Conservation (phyloP, 129 eudicot species). For the Solidago caesia region DNA sequence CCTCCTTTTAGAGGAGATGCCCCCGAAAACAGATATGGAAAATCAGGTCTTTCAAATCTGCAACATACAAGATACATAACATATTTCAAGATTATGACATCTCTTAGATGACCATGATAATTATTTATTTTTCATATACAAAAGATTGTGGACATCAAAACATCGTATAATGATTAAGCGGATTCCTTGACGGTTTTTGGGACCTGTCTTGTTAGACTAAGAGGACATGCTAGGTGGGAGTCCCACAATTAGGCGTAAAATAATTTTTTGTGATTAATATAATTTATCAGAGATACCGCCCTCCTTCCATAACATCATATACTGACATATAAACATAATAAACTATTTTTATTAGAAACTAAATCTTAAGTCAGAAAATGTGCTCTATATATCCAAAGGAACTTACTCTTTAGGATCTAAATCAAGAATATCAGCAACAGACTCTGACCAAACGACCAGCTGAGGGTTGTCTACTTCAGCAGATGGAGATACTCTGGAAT, state of each 20-base stretch:
- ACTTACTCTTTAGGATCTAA: constrained; percentile 87
- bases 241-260: too few relatives aligned
- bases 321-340: too few relatives aligned
- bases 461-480: constrained; percentile 82
- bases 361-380: too few relatives aligned
- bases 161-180: background rate
- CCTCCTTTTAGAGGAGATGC: constrained; percentile 67
- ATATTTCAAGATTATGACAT: constrained; percentile 11
- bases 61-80: constrained; percentile 24
- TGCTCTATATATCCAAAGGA: background rate
- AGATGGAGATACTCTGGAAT: constrained; percentile 77
- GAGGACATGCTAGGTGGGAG: too few relatives aligned
- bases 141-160: background rate
- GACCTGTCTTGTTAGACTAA: too few relatives aligned
- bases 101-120: background rate
- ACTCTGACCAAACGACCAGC: constrained; percentile 85
- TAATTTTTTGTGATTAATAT: too few relatives aligned
- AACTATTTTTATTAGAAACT: too few relatives aligned
- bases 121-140: constrained; percentile 3
- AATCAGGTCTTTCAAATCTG: constrained; percentile 84
- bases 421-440: constrained; percentile 77
- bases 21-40: constrained; percentile 67
- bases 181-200: too few relatives aligned
- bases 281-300: too few relatives aligned
- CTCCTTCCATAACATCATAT: too few relatives aligned